Percentiles rank a stretch among this genome's conserved stretches.
These are phyloP conservation scores for Westerdykella aurantiaca DNA, from an alignment of 2,329 filamentous ascomycete species.

Conservation along the genomic window DNA sequence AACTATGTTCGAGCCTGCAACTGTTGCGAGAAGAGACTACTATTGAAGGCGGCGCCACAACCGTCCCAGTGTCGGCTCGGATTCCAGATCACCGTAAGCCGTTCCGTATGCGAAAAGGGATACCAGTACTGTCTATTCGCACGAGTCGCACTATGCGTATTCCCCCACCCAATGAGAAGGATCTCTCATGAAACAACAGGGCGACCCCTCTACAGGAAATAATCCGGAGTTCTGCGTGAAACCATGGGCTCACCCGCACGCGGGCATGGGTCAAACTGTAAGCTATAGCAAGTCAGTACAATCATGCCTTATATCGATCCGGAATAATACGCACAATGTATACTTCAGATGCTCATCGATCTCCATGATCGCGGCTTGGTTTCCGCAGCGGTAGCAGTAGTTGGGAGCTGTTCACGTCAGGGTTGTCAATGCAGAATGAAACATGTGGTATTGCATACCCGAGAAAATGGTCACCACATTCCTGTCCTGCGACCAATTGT, in stretches of 20 bases:
- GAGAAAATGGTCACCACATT: conserved; percentile 99
- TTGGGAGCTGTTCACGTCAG: conserved; percentile 45
- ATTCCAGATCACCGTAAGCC: too few species aligned
- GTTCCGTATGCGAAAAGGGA: too few species aligned
- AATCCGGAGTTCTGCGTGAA: conserved; percentile 88
- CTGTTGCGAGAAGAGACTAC: too few species aligned
- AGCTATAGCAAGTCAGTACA: conserved; percentile 51
- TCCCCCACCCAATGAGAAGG: not conserved
- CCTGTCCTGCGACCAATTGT: conserved; percentile 98
- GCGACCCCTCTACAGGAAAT: conserved; percentile 71
- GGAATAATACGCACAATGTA: conserved; percentile 76
- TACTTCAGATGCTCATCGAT: conserved; percentile 99
- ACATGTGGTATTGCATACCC: conserved; percentile 35
- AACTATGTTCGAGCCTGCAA: too few species aligned
- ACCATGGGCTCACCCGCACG: conserved; percentile 98
- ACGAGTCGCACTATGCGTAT: too few species aligned
- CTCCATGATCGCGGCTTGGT: conserved; percentile 99
- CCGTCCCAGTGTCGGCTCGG: too few species aligned
- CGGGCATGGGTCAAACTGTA: conserved; percentile 98
- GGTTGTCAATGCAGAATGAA: not conserved
- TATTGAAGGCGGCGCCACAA: too few species aligned
- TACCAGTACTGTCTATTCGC: too few species aligned
- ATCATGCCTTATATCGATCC: not conserved
- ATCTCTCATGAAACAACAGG: not conserved
- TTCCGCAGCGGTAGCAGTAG: conserved; percentile 98